phyloP scores from a whole-genome alignment of 1,139 yeast species.

The Hansenula sp. region DNA sequence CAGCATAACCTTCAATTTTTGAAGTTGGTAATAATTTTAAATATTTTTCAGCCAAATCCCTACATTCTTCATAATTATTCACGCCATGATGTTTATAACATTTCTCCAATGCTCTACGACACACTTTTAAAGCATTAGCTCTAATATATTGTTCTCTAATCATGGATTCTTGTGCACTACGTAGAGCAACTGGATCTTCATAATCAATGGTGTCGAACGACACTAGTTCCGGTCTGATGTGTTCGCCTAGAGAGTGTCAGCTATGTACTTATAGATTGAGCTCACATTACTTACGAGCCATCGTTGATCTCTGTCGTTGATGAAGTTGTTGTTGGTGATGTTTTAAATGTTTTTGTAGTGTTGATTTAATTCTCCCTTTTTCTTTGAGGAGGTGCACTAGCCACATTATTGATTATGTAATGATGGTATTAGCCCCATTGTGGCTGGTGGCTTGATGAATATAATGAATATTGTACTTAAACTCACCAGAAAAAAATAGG shows the following conservation, averaged over 20 bases:
- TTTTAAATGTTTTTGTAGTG: too few relatives aligned
- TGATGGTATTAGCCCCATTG: too few relatives aligned
- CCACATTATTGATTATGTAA: too few relatives aligned
- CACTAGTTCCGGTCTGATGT: conserved; percentile 67
- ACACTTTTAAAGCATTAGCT: conserved; percentile 59
- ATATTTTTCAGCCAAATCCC: conserved; percentile 72
- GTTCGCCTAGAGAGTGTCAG: conserved; percentile 26
- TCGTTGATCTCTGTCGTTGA: too few relatives aligned
- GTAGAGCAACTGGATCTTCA: conserved; percentile 57
- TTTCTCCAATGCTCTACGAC: conserved; percentile 71
- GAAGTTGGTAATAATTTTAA: conserved; percentile 70
- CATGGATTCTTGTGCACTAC: conserved; percentile 72
- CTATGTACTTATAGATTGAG: not conserved
- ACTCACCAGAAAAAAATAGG: too few relatives aligned
- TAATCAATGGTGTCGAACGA: conserved; percentile 84
- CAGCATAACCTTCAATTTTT: conserved; percentile 67
- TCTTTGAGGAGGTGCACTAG: too few relatives aligned
- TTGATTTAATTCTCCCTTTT: too few relatives aligned
- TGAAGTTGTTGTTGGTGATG: too few relatives aligned
- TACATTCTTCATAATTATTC: conserved; percentile 75
- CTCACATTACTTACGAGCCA: not conserved
- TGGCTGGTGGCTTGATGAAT: too few relatives aligned
- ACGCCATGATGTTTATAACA: conserved; percentile 60
- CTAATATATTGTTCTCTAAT: conserved; percentile 80
- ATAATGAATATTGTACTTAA: too few relatives aligned